Conservation (phyloP, 1,139 yeast species). For the Candida tropicalis region DNA sequence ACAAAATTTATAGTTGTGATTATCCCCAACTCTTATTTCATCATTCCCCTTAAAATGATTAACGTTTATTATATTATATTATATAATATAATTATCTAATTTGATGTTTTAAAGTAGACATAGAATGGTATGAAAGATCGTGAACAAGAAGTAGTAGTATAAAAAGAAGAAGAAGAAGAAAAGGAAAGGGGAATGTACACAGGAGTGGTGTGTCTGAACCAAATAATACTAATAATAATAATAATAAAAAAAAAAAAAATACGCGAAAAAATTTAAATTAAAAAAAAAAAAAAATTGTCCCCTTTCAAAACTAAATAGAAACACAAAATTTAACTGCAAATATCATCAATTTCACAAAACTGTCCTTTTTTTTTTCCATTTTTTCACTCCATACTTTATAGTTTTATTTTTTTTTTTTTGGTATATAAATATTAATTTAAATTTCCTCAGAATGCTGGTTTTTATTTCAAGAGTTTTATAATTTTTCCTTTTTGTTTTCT, state of each 20-base stretch:
- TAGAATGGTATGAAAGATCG: too few species aligned
- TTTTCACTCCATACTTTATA: not conserved
- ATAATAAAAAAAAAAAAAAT: not conserved
- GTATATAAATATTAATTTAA: slow-evolving; percentile 1
- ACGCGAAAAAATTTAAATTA: not conserved
- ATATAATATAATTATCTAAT: too few species aligned
- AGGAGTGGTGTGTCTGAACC: too few species aligned
- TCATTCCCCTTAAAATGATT: too few species aligned
- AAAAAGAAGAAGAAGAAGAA: too few species aligned
- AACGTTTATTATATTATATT: too few species aligned
- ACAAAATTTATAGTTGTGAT: too few species aligned
- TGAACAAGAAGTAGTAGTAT: too few species aligned
- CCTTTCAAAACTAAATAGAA: not conserved
- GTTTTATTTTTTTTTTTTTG: not conserved
- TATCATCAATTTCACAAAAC: not conserved
- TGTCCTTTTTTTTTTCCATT: not conserved
- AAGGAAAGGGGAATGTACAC: not conserved
- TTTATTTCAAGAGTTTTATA: not conserved
- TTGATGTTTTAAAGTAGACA: too few species aligned
- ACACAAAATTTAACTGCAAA: slow-evolving; percentile 4
- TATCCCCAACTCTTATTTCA: too few species aligned
- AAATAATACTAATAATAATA: too few species aligned
- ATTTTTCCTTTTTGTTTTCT: not conserved
- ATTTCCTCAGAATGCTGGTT: not conserved
- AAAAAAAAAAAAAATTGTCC: not conserved